Conservation (phyloP, 805 yeast species). For the Nakazawaea siamensis region DNA sequence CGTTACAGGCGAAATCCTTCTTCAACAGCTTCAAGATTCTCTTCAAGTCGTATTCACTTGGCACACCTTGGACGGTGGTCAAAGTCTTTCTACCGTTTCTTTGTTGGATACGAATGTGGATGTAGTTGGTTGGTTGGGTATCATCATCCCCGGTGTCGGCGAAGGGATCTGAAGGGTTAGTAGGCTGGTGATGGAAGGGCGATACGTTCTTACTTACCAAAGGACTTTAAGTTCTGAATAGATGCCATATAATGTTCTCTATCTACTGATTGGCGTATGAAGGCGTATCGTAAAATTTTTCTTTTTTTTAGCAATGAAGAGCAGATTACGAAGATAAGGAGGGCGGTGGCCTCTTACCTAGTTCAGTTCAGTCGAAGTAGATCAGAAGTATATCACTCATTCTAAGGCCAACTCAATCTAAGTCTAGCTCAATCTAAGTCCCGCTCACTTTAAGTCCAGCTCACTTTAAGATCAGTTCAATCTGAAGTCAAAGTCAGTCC, state of each 20-base stretch:
- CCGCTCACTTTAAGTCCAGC: too few species aligned
- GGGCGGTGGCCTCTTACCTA: too few species aligned
- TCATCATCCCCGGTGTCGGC: slow-evolving; percentile 99
- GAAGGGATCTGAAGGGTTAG: slow-evolving; percentile 64
- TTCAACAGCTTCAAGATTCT: slow-evolving; percentile 88
- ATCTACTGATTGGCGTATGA: too few species aligned
- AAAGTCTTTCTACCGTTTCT: slow-evolving; percentile 99
- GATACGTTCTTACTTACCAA: slow-evolving; percentile 36
- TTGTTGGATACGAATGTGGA: slow-evolving; percentile 98
- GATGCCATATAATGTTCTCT: slow-evolving; percentile 71
- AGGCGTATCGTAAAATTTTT: too few species aligned
- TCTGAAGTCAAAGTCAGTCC: too few species aligned
- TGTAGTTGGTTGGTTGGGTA: slow-evolving; percentile 89
- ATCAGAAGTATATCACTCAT: too few species aligned
- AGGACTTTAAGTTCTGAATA: slow-evolving; percentile 82
- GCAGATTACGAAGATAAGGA: too few species aligned
- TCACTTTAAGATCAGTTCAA: too few species aligned
- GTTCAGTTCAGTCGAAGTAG: too few species aligned
- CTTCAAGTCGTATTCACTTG: slow-evolving; percentile 89
- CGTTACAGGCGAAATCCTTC: slow-evolving; percentile 98
- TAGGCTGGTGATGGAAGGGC: neutral
- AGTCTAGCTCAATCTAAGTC: too few species aligned
- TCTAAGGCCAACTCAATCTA: too few species aligned
- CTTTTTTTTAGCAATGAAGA: too few species aligned
- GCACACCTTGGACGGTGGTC: slow-evolving; percentile 97